These are phyloP conservation scores for Tremella yokohamensis DNA, from an alignment of 768 basidiomycete genomes.

Conservation along the genomic window DNA sequence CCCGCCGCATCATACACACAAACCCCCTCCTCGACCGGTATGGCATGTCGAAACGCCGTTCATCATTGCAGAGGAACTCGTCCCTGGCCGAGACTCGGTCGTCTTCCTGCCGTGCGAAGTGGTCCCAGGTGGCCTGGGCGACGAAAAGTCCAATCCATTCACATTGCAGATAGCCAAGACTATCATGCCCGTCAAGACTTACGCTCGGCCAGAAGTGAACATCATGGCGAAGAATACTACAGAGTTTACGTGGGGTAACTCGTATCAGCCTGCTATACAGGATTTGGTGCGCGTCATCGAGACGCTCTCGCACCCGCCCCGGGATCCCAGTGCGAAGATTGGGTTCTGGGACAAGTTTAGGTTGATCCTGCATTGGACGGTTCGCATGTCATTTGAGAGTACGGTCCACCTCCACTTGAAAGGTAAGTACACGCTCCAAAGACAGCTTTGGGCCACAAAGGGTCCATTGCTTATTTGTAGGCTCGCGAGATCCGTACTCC, in stretches of 20 bases:
- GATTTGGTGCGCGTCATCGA: slow-evolving; percentile 81
- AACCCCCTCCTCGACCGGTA: slow-evolving; percentile 32
- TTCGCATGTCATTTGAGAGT: slow-evolving; percentile 62
- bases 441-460: background rate
- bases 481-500: slow-evolving; percentile 74
- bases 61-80: slow-evolving; percentile 84
- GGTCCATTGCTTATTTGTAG: slow-evolving; percentile 53
- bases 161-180: slow-evolving; percentile 74
- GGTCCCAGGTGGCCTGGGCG: slow-evolving; percentile 59
- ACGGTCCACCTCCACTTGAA: slow-evolving; percentile 78
- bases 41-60: slow-evolving; percentile 68
- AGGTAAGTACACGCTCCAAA: slow-evolving; percentile 55
- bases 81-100: slow-evolving; percentile 59
- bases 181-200: slow-evolving; percentile 91
- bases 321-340: slow-evolving; percentile 74
- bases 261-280: slow-evolving; percentile 78
- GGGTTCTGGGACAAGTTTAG: slow-evolving; percentile 95
- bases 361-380: slow-evolving; percentile 72
- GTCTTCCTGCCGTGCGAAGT: slow-evolving; percentile 70
- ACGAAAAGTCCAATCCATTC: slow-evolving; percentile 58
- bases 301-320: slow-evolving; percentile 68
- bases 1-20: slow-evolving; percentile 4
- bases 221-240: slow-evolving; percentile 66
- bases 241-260: slow-evolving; percentile 81
- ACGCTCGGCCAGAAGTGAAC: slow-evolving; percentile 68